Evolutionary conservation across 2,329 filamentous ascomycete species (phyloP).

Genomic region (Aureobasidium sp.): DNA sequence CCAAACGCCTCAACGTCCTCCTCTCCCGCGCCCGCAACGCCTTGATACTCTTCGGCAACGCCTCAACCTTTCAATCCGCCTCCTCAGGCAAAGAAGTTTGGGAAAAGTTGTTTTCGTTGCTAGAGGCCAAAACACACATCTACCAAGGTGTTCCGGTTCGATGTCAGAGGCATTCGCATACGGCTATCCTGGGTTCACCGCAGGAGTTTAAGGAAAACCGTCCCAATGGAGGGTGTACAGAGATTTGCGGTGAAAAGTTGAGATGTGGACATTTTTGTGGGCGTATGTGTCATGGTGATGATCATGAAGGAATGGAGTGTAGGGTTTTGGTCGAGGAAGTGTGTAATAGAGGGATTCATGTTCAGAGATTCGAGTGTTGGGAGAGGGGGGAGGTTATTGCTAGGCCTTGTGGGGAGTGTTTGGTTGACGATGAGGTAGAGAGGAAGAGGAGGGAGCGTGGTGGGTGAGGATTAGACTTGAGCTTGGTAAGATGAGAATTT

Average conservation of each 20-base stretch:
- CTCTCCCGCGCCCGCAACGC: slow-evolving; percentile 61
- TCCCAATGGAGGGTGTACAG: slow-evolving; percentile 63
- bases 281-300: slow-evolving; percentile 54
- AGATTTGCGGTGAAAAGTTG: slow-evolving; percentile 49
- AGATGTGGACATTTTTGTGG: slow-evolving; percentile 57
- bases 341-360: background rate
- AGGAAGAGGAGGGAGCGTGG: background rate
- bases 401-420: background rate
- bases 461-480: too few species aligned
- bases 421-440: background rate
- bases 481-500: too few species aligned
- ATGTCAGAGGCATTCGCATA: slow-evolving; percentile 53
- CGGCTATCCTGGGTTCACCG: slow-evolving; percentile 40
- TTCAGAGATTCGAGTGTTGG: background rate
- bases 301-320: slow-evolving; percentile 53
- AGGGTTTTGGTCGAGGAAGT: slow-evolving; percentile 21
- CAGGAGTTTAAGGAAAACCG: slow-evolving; percentile 55
- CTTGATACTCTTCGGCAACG: slow-evolving; percentile 65
- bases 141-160: slow-evolving; percentile 51
- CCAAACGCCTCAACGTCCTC: slow-evolving; percentile 64
- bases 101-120: slow-evolving; percentile 19
- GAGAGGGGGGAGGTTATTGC: background rate
- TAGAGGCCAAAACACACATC: slow-evolving; percentile 29
- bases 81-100: slow-evolving; percentile 18
- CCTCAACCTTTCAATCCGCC: slow-evolving; percentile 26